Conservation (phyloP, 345 rosid genomes). For the Laguncularia racemosa region DNA sequence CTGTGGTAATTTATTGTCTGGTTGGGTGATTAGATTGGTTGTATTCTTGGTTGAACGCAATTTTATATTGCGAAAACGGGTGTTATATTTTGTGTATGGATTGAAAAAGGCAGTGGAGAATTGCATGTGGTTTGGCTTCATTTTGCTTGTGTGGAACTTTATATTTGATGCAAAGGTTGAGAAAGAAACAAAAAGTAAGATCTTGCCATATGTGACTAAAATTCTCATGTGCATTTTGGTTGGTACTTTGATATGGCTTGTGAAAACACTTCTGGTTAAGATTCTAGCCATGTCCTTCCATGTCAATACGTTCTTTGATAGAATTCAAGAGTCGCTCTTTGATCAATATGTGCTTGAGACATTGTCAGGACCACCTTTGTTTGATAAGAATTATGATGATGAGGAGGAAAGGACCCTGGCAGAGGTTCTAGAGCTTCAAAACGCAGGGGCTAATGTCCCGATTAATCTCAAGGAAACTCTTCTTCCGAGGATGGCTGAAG, state of each 20-base stretch:
- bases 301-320: constrained; percentile 31
- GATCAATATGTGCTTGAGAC: constrained; percentile 36
- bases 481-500: background rate
- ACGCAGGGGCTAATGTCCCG: background rate
- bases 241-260: constrained; percentile 37
- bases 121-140: constrained; percentile 18
- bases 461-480: constrained; percentile 13
- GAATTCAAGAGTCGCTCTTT: constrained; percentile 45
- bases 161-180: constrained; percentile 19
- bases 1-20: constrained; percentile 34
- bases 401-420: background rate
- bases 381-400: constrained; percentile 6
- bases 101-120: constrained; percentile 29
- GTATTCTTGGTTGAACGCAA: constrained; percentile 30
- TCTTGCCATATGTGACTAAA: constrained; percentile 31
- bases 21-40: constrained; percentile 29
- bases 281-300: constrained; percentile 28
- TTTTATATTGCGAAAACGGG: constrained; percentile 33
- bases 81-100: constrained; percentile 47
- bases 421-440: background rate
- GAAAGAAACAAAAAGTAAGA: constrained; percentile 23
- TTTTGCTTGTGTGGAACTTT: constrained; percentile 29
- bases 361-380: constrained; percentile 27
- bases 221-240: constrained; percentile 30
- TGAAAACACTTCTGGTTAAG: constrained; percentile 41